Conservation (phyloP, 768 basidiomycete species). For the Xerocomellus chrysenteron region DNA sequence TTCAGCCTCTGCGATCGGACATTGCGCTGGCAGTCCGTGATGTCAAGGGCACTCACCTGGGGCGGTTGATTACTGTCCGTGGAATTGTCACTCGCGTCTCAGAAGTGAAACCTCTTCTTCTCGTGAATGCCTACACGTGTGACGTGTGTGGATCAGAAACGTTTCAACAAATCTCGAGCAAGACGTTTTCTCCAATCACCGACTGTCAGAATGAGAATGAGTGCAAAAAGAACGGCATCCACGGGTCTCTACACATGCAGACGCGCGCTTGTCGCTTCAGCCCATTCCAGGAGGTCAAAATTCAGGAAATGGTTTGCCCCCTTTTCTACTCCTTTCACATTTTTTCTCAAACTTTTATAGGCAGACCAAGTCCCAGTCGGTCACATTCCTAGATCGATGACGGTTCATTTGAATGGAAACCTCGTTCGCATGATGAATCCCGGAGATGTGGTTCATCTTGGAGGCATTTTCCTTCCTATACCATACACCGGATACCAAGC, state of each 20-base stretch:
- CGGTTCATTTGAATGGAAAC: constrained; percentile 88
- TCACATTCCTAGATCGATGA: constrained; percentile 98
- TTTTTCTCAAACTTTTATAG: constrained; percentile 38
- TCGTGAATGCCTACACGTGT: constrained; percentile 97
- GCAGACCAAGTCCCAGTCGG: constrained; percentile 99
- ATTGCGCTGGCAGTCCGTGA: constrained; percentile 86
- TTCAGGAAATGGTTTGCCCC: constrained; percentile 89
- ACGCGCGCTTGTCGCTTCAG: constrained; percentile 95
- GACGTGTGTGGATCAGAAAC: constrained; percentile 98
- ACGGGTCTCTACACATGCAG: constrained; percentile 96
- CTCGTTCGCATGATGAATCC: constrained; percentile 91
- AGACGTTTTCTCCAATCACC: constrained; percentile 83
- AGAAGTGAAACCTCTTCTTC: constrained; percentile 95
- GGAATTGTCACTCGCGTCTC: constrained; percentile 99
- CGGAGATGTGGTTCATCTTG: constrained; percentile 91
- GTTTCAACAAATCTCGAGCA: constrained; percentile 94
- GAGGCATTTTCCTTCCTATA: constrained; percentile 96
- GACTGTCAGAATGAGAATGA: constrained; percentile 87
- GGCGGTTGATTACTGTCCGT: constrained; percentile 90
- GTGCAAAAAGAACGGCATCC: constrained; percentile 83
- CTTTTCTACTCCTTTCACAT: not conserved
- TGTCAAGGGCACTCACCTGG: constrained; percentile 83
- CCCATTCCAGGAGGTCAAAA: constrained; percentile 98
- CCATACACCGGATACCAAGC: constrained; percentile 98
- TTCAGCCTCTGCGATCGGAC: constrained; percentile 79